These are phyloP conservation scores for Tylopilus felleus DNA, from an alignment of 768 basidiomycete genomes.

Conservation along the genomic window DNA sequence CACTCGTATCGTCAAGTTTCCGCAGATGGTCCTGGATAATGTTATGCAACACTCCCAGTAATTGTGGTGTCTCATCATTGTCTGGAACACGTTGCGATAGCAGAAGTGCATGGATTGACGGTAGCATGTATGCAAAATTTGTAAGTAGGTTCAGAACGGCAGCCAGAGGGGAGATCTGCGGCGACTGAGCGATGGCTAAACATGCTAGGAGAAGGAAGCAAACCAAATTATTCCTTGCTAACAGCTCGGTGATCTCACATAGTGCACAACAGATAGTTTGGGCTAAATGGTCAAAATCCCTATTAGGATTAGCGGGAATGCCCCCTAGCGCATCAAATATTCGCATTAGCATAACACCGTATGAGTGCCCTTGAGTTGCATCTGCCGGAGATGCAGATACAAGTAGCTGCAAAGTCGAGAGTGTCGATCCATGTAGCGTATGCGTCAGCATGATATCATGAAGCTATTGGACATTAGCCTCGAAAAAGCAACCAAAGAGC, in stretches of 20 bases:
- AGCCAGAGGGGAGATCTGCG: constrained; percentile 44
- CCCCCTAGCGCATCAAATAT: constrained; percentile 31
- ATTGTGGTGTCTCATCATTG: constrained; percentile 26
- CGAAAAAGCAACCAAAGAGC: neutral
- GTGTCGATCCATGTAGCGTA: constrained; percentile 33
- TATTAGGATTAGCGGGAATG: constrained; percentile 17
- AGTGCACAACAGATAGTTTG: constrained; percentile 35
- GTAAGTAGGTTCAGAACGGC: constrained; percentile 54
- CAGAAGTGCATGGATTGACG: constrained; percentile 42
- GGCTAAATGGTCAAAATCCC: constrained; percentile 19
- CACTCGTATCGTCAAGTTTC: constrained; percentile 29
- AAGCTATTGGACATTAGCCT: constrained; percentile 39
- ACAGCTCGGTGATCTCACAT: constrained; percentile 36
- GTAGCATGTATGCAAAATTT: constrained; percentile 44
- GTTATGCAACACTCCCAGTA: constrained; percentile 40
- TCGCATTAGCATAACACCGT: constrained; percentile 41
- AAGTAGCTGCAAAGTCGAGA: constrained; percentile 53
- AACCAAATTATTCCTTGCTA: constrained; percentile 42
- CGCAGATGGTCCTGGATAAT: constrained; percentile 42
- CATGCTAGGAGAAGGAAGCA: constrained; percentile 17
- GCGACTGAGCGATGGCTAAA: constrained; percentile 7
- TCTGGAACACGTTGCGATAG: constrained; percentile 29
- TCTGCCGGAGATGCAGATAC: constrained; percentile 36
- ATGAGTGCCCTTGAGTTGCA: constrained; percentile 30
- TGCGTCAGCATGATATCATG: constrained; percentile 62